Conservation (phyloP, 2,329 filamentous ascomycete species). For the Colletotrichum tanaceti region DNA sequence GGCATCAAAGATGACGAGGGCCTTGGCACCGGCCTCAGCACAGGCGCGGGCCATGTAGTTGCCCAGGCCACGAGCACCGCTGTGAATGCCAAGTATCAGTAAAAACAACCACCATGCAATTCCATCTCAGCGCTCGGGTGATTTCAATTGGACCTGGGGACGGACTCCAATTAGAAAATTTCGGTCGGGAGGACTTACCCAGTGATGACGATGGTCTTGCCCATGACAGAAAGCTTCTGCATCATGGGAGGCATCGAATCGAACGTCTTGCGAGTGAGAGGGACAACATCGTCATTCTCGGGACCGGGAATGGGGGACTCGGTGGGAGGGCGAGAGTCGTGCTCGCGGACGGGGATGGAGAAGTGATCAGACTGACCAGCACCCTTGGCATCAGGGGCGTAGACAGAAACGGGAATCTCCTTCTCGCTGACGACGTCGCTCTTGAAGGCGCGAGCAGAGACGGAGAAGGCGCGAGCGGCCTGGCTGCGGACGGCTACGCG, state of each 20-base stretch:
- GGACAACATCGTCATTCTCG: conserved; percentile 62
- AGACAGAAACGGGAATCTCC: conserved; percentile 68
- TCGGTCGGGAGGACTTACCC: conserved; percentile 61
- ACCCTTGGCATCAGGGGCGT: conserved; percentile 61
- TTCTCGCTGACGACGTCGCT: conserved; percentile 67
- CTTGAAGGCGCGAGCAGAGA: conserved; percentile 54
- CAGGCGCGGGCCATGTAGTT: conserved; percentile 84
- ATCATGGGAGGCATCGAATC: conserved; percentile 69
- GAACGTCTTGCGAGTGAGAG: conserved; percentile 65
- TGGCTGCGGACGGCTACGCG: conserved; percentile 48
- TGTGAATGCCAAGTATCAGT: conserved; percentile 46
- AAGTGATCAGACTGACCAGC: conserved; percentile 61
- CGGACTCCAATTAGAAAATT: conserved; percentile 1
- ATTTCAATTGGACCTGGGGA: conserved; percentile 13
- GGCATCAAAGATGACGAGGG: conserved; percentile 80
- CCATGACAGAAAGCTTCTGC: conserved; percentile 75
- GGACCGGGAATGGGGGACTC: conserved; percentile 53
- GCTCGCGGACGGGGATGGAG: conserved; percentile 62
- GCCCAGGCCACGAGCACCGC: conserved; percentile 80
- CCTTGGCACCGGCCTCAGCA: conserved; percentile 79
- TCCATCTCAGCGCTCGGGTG: background rate
- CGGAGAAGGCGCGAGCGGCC: conserved; percentile 51
- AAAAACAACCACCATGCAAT: background rate
- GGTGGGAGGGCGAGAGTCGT: conserved; percentile 56
- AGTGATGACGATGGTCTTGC: conserved; percentile 78